Conservation (phyloP, 768 basidiomycete species). For the Melanogaster broomeanus region DNA sequence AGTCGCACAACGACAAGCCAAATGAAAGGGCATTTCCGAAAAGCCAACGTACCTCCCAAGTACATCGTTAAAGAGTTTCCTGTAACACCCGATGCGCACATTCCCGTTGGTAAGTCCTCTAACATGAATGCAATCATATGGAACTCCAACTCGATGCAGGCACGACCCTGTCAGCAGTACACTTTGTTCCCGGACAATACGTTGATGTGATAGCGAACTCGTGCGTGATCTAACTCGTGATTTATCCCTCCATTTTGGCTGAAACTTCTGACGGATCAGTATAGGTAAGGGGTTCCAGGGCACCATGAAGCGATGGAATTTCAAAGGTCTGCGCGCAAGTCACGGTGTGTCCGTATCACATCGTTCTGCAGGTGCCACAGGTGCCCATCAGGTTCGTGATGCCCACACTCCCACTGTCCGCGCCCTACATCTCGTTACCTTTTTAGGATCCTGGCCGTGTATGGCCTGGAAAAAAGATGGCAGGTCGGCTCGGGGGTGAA, state of each 20-base stretch:
- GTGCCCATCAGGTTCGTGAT: constrained; percentile 83
- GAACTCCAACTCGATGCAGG: constrained; percentile 45
- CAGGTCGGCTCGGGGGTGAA: constrained; percentile 87
- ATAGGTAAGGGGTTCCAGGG: constrained; percentile 98
- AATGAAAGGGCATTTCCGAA: constrained; percentile 89
- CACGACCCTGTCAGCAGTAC: constrained; percentile 84
- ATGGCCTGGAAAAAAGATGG: constrained; percentile 98
- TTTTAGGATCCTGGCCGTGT: constrained; percentile 86
- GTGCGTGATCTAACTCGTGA: constrained; percentile 54
- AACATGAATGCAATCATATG: not conserved
- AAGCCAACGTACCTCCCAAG: constrained; percentile 81
- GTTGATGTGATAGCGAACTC: constrained; percentile 91
- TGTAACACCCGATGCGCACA: constrained; percentile 84
- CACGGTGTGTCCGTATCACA: constrained; percentile 97
- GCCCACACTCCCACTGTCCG: not conserved
- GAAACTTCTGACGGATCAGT: constrained; percentile 41
- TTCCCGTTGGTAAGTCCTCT: constrained; percentile 74
- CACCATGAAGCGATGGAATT: constrained; percentile 95
- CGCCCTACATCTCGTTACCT: constrained; percentile 2
- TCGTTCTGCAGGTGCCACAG: constrained; percentile 90
- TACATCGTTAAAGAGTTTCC: constrained; percentile 85
- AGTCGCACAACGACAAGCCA: constrained; percentile 71
- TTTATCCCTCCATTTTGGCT: constrained; percentile 2
- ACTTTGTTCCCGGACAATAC: constrained; percentile 96
- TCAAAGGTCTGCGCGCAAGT: constrained; percentile 87